Conservation (phyloP, 495 filamentous ascomycete genomes). For the Neurospora hispaniola region DNA sequence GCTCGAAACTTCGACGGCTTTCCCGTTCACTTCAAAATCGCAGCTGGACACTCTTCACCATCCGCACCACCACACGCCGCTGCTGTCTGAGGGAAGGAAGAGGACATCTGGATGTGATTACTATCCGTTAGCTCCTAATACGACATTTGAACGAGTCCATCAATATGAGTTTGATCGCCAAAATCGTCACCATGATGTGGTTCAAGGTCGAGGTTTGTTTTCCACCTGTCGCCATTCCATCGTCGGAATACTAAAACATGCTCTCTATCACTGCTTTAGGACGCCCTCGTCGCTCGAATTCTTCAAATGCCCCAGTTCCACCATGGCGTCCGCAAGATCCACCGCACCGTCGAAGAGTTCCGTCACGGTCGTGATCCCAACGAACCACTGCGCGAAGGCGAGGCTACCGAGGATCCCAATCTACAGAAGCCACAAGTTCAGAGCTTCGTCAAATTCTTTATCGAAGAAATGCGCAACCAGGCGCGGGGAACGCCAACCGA, state of each 20-base stretch:
- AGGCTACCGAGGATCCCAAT: slow-evolving; percentile 19
- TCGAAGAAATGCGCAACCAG: slow-evolving; percentile 30
- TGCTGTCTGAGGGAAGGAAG: not conserved
- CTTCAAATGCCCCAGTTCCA: slow-evolving; percentile 30
- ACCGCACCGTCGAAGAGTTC: slow-evolving; percentile 27
- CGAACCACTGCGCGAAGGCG: slow-evolving; percentile 31
- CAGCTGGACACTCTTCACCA: not conserved
- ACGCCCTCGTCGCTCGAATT: slow-evolving; percentile 5
- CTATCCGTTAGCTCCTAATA: not conserved
- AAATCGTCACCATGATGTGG: not conserved
- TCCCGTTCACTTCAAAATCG: not conserved
- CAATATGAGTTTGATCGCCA: not conserved
- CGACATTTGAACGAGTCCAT: not conserved
- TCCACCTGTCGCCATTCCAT: not conserved
- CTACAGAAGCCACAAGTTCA: not conserved
- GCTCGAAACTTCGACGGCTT: not conserved
- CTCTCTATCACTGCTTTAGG: not conserved
- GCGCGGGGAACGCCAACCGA: slow-evolving; percentile 22
- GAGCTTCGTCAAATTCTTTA: slow-evolving; percentile 25
- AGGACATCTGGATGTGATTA: not conserved
- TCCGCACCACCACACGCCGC: not conserved
- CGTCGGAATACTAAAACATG: not conserved
- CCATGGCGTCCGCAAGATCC: slow-evolving; percentile 29
- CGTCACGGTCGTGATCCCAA: slow-evolving; percentile 29
- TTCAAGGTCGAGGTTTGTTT: not conserved